Evolutionary conservation across 2,329 filamentous ascomycete genomes (phyloP), one percentile per base, ranked within the genome.

Genomic region (Drechslerella dactyloides): DNA sequence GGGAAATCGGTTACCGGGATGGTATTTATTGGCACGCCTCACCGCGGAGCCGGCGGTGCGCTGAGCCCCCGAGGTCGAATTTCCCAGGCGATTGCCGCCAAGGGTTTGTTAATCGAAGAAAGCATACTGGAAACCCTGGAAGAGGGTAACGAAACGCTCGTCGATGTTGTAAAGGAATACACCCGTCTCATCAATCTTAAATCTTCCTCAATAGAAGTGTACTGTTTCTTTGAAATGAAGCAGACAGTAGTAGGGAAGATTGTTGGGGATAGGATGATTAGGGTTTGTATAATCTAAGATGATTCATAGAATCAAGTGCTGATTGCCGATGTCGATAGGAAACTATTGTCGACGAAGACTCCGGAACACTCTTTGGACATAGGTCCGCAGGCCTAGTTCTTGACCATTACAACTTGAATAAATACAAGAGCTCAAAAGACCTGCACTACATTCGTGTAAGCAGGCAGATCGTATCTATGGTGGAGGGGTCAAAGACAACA

Each of bases 321-420:
- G 40, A 15, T n/a, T n/a, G 5, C 15, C 13, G 48, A 24, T 13
- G 35, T 2, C 61, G 30, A 33, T 63, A 76, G 57, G 77, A 78
- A 44, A 65, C 74, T 17, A 74, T 79, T 52, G 77, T 79, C 33
- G 76, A 78, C 27, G 65, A 78, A 69, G 62, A 62, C 23, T 78
- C 77, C 6, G 77, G 75, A 30, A 76, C 73, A 8, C 75, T 77
- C 24, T 70, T 74, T 21, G 76, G 76, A 40, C 74, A 77, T 27
- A 65, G 74, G 7, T 75, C 69, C 4, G 42, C 75, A 10, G 73
- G 73, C 11, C 70, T 79, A 21, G 74, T 74, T 15, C 74, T 74
- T 1, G 77, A 78, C 44, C 77, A 79, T 61, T 78, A 78, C 17
- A 58, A 69, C 40, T 64, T 79, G 24, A 78, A 78, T 63, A 79